Conservation (phyloP, 345 rosid genomes). For the Gossypium raimondii region DNA sequence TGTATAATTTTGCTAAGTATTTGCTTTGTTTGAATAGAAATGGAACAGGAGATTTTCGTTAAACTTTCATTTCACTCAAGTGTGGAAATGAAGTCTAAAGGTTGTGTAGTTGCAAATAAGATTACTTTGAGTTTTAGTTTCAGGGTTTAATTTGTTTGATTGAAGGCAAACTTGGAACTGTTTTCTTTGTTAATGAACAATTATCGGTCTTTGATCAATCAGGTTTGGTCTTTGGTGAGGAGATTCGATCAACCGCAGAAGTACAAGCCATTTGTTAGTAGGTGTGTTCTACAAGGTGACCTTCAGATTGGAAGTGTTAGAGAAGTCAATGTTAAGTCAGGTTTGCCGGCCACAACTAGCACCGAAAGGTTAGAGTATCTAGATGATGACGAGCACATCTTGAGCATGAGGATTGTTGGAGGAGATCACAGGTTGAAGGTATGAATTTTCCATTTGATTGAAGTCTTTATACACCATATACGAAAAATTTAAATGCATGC, state of each 20-base stretch:
- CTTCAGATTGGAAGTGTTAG: slow-evolving; percentile 75
- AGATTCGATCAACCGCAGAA: slow-evolving; percentile 81
- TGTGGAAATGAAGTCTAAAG: not conserved
- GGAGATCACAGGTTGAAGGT: slow-evolving; percentile 87
- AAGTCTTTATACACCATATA: not conserved
- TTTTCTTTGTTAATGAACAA: slow-evolving; percentile 2
- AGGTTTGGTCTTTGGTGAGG: slow-evolving; percentile 88
- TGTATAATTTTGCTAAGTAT: not conserved
- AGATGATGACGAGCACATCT: slow-evolving; percentile 71
- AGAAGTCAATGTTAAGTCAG: slow-evolving; percentile 77
- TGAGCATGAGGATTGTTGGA: slow-evolving; percentile 64
- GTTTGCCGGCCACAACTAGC: slow-evolving; percentile 77
- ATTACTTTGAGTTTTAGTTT: not conserved
- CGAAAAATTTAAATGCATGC: not conserved
- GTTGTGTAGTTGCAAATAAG: not conserved
- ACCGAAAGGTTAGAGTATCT: slow-evolving; percentile 70
- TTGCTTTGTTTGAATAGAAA: not conserved
- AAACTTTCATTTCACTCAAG: not conserved
- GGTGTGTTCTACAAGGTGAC: slow-evolving; percentile 65
- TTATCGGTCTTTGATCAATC: not conserved
- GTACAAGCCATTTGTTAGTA: slow-evolving; percentile 71
- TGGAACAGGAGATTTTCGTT: not conserved
- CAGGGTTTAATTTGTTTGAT: not conserved
- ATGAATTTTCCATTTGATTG: not conserved
- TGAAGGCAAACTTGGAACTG: not conserved